Evolutionary conservation across 2,329 filamentous ascomycete genomes (phyloP).

Genomic region (Phyllosticta citriasiana): DNA sequence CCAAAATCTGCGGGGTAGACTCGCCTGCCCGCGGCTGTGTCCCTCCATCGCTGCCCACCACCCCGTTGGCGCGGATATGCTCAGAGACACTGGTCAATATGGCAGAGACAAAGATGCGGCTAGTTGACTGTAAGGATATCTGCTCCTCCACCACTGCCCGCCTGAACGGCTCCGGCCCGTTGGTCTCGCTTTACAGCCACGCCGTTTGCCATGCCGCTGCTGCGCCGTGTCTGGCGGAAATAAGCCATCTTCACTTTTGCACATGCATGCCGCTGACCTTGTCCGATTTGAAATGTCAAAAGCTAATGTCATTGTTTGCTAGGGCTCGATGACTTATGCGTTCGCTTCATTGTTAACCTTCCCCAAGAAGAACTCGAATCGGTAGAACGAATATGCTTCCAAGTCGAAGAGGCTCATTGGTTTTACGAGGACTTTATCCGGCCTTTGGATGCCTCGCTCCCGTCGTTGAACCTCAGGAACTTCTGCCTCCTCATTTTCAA

Average conservation of each 20-base stretch:
- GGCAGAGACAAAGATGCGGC: conserved; percentile 68
- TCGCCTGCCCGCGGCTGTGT: conserved; percentile 20
- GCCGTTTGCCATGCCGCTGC: conserved; percentile 1
- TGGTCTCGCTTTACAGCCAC: neutral
- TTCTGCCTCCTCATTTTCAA: conserved; percentile 90
- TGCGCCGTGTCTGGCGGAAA: neutral
- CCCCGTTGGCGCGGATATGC: conserved; percentile 43
- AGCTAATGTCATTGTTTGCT: conserved; percentile 3
- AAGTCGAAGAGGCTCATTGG: conserved; percentile 99
- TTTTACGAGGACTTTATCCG: conserved; percentile 99
- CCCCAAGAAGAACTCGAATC: conserved; percentile 83
- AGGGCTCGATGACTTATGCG: conserved; percentile 97
- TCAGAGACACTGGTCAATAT: conserved; percentile 51
- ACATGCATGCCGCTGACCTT: neutral
- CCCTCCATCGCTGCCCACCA: neutral
- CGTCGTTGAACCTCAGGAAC: conserved; percentile 70
- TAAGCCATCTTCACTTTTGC: neutral
- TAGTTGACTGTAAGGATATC: conserved; percentile 70
- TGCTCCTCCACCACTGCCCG: neutral
- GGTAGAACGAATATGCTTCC: conserved; percentile 92
- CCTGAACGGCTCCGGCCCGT: neutral
- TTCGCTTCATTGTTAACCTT: conserved; percentile 96
- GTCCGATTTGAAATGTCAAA: neutral
- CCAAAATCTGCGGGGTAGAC: neutral
- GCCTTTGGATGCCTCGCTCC: conserved; percentile 72